These are phyloP conservation scores for Pterocarpus santalinus DNA, from an alignment of 306 rosid genomes.

Conservation along the genomic window DNA sequence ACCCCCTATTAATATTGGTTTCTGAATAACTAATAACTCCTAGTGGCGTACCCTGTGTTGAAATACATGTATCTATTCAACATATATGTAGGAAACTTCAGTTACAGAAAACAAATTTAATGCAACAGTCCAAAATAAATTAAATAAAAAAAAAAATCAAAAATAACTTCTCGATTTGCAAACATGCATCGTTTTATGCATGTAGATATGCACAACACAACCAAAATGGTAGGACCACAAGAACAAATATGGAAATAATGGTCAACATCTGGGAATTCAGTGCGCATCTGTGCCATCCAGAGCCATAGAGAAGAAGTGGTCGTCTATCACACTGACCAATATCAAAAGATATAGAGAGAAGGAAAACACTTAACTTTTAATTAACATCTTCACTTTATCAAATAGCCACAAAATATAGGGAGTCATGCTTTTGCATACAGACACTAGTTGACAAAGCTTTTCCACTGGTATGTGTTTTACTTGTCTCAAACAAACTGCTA, in stretches of 20 bases:
- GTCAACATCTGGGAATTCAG: neutral
- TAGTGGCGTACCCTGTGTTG: neutral
- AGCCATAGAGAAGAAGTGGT: neutral
- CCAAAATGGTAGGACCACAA: conserved; percentile 3
- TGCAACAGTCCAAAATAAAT: neutral
- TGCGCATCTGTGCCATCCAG: neutral
- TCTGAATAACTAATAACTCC: neutral
- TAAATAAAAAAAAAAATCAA: neutral
- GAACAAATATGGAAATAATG: neutral
- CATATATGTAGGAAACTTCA: neutral
- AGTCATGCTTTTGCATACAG: neutral
- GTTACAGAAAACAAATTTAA: neutral
- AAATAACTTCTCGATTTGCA: conserved; percentile 11
- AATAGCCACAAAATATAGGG: conserved; percentile 5
- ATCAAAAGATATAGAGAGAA: neutral
- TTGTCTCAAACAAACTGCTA: conserved; percentile 20
- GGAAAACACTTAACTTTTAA: conserved; percentile 6
- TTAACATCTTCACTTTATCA: neutral
- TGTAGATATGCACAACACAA: neutral
- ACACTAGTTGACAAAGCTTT: neutral
- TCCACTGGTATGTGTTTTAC: neutral
- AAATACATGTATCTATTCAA: neutral
- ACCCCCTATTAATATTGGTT: neutral
- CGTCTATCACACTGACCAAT: conserved; percentile 13
- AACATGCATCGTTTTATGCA: neutral